Evolutionary conservation across 2,329 filamentous ascomycete species (phyloP), one percentile per base, ranked within the genome.

Genomic region (Thielaviopsis musarum): DNA sequence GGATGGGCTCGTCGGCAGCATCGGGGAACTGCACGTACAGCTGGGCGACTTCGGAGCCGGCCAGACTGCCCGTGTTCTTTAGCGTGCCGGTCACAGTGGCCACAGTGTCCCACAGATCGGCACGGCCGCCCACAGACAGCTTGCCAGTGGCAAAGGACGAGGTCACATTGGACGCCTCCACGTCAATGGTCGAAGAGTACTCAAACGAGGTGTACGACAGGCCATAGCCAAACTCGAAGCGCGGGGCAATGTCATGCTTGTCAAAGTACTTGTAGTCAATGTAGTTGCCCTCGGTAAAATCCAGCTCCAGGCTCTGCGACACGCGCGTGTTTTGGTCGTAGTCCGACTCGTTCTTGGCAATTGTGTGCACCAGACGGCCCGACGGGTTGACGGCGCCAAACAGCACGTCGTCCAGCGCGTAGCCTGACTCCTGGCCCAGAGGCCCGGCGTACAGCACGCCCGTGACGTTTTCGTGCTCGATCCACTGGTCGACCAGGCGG

Each of bases 391-490:
- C 68, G 2, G 77, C 72, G 21, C 81, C 82, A 64, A 82, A 84
- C 0, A 84, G 71, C 6, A 85, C 66, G 0, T 75, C 73, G 0
- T 77, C 76, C 5, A 84, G 65, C 0, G 80, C 76, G 0, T 71
- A 69, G 0, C 83, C 83, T 0, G 77, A 79, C 60, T 83, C 79
- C 65, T 86, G 80, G 0, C 83, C 83, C 0, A 82, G 82, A 0
- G 84, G 71, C 65, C 85, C 82, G 3, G 80, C 82, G 63, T 81
- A 81, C 0, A 87, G 72, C 17, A 86, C 70, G 1, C 77, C 82
- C 0, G 81, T 85, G 45, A 87, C 77, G 62, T 86, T 85, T 13
- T 75, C 71, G 61, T 87, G 76, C 54, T 85, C 77, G 61, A 81
- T 73, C 72, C 80, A 87, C 1, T 71, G 70, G 61, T 85, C 82